phyloP scores from a whole-genome alignment of 768 basidiomycete genomes.

The Lactarius psammicola region DNA sequence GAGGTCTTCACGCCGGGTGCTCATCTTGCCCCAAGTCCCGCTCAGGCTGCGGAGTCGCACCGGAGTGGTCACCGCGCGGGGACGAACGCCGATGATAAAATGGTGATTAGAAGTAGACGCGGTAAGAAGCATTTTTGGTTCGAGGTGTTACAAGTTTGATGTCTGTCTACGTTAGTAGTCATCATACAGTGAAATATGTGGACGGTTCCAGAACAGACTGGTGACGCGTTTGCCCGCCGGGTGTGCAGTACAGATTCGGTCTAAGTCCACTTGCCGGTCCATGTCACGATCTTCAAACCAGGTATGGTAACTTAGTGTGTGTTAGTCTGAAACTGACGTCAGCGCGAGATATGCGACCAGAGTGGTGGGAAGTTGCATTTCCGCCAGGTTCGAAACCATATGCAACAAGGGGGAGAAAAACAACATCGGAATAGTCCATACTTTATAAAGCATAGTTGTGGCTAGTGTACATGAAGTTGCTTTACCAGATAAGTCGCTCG shows the following conservation, averaged over 20 bases:
- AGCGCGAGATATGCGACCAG: too few species aligned
- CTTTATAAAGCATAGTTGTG: constrained; percentile 6
- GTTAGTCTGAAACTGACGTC: neutral
- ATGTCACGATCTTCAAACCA: neutral
- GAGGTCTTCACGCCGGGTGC: neutral
- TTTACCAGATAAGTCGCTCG: neutral
- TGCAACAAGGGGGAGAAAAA: neutral
- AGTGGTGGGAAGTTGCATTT: neutral
- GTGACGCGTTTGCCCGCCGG: neutral
- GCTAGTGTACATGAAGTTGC: constrained; percentile 11
- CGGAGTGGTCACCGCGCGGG: constrained; percentile 13
- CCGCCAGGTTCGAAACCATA: neutral
- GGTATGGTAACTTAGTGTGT: neutral
- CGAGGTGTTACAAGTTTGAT: neutral
- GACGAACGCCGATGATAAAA: constrained; percentile 3
- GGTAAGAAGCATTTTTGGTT: constrained; percentile 2
- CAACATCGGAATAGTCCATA: neutral
- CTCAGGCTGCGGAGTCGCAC: neutral
- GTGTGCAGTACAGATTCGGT: neutral
- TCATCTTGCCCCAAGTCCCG: constrained; percentile 14
- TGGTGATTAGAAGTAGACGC: neutral
- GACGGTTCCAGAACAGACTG: constrained; percentile 4
- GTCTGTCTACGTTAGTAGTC: neutral
- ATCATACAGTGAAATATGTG: neutral
- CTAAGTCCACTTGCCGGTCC: neutral